Evolutionary conservation across 805 yeast genomes (phyloP), one percentile per base, ranked within the genome.

Genomic region (Yamadazyma paraphyllophila): DNA sequence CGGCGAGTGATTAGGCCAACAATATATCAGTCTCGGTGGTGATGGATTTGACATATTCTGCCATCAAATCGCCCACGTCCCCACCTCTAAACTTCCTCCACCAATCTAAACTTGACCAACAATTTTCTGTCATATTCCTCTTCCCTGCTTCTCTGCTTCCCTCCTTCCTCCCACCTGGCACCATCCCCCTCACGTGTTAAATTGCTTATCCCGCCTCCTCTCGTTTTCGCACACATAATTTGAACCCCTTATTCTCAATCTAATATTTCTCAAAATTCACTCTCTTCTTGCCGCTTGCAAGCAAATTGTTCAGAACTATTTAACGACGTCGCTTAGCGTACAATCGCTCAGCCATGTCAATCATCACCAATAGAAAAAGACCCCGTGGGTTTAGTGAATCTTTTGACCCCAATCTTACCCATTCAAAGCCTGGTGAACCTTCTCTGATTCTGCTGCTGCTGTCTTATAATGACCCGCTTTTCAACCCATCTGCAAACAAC

Each of bases 341-440:
- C 8, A 15, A 4, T 32, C 17, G 17, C 38, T 25, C 36, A 36
- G 20, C 16, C 24, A 67, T 67, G 73, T 65, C 72, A 9, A 47
- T 70, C 46, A 66, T 70, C 17, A 58, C 71, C 26, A 71, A 71
- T 49, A 57, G 77, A 54, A 71, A 71, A 47, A 58, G 77, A 49
- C 77, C 77, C 16, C 62, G 77, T 52, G 75, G 75, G 20, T 69
- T 71, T 47, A 67, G 74, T 48, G 75, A 66, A 41, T 58, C 66
- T n/a, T 66, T 68, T 44, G 48, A 45, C 11, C 43, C 39, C 4
- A 44, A 38, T 25, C 30, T 36, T n/a, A 33, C 35, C 27, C 35
- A 36, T 16, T 25, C 41, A 11, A 42, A 42, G 26, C 40, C 45
- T 2, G 44, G 44, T 8, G 35, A 32, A 10, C 26, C 45, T 11